These are phyloP conservation scores for Fusarium armeniacum DNA, from an alignment of 2,329 filamentous ascomycete genomes.

Conservation along the genomic window DNA sequence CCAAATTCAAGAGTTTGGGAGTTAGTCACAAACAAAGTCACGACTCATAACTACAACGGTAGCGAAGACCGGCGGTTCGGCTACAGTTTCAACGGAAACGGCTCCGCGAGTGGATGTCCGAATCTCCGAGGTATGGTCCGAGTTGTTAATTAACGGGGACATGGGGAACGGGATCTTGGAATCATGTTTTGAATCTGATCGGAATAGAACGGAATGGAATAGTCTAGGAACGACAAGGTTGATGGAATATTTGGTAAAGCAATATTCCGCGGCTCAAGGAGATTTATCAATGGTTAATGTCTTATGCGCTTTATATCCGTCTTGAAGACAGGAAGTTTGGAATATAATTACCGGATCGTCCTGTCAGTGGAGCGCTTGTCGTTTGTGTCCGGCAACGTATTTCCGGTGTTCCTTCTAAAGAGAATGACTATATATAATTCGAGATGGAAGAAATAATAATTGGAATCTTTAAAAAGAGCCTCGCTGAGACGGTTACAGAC, in stretches of 20 bases:
- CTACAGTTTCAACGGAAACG: conserved; percentile 27
- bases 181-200: conserved; percentile 10
- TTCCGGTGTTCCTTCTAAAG: conserved; percentile 15
- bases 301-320: background rate
- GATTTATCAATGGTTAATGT: conserved; percentile 5
- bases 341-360: conserved; percentile 10
- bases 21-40: conserved; percentile 2
- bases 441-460: conserved; percentile 7
- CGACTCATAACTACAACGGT: no score
- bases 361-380: background rate
- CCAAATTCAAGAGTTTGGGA: conserved; percentile 26
- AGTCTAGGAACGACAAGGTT: background rate
- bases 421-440: background rate
- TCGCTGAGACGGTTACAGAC: conserved; percentile 24
- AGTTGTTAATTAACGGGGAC: conserved; percentile 23
- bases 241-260: background rate
- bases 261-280: conserved; percentile 10
- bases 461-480: conserved; percentile 11
- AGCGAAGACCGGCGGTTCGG: conserved; percentile 17
- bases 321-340: background rate
- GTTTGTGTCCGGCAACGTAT: conserved; percentile 29
- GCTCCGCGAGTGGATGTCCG: conserved; percentile 42
- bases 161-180: conserved; percentile 24
- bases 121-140: conserved; percentile 44
- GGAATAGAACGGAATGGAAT: conserved; percentile 15